Conservation (phyloP, 2,329 filamentous ascomycete genomes). For the Phialocephala subalpina region DNA sequence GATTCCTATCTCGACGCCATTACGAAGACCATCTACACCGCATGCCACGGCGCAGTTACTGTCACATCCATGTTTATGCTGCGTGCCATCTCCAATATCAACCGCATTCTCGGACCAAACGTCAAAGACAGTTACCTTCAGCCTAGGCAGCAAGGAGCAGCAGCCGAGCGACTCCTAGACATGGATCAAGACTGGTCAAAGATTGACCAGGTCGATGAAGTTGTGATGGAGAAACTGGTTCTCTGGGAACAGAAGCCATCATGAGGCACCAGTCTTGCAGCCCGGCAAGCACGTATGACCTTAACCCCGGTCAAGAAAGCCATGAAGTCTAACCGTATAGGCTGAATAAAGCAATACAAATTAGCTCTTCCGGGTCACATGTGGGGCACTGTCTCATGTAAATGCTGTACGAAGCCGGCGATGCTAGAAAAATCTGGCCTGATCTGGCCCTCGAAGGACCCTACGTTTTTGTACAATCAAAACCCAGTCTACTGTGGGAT, state of each 20-base stretch:
- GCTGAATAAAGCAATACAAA: neutral
- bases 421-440: neutral
- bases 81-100: neutral
- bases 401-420: neutral
- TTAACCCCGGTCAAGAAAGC: neutral
- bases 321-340: neutral
- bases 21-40: neutral
- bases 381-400: neutral
- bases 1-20: neutral
- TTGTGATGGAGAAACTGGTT: neutral
- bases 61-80: neutral
- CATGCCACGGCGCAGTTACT: neutral
- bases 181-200: neutral
- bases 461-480: neutral
- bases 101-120: neutral
- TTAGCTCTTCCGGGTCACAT: neutral
- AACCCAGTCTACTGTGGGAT: neutral
- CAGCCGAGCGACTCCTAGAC: neutral
- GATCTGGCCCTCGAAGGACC: slow-evolving; percentile 1
- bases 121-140: neutral
- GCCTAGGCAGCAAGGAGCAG: neutral
- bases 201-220: neutral
- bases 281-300: neutral
- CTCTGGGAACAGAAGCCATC: neutral
- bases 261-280: neutral